A percentile compares a stretch with the other conserved stretches of the same genome.
phyloP scores from a whole-genome alignment of 2,329 filamentous ascomycete species.

The Ascocoryne sarcoides region DNA sequence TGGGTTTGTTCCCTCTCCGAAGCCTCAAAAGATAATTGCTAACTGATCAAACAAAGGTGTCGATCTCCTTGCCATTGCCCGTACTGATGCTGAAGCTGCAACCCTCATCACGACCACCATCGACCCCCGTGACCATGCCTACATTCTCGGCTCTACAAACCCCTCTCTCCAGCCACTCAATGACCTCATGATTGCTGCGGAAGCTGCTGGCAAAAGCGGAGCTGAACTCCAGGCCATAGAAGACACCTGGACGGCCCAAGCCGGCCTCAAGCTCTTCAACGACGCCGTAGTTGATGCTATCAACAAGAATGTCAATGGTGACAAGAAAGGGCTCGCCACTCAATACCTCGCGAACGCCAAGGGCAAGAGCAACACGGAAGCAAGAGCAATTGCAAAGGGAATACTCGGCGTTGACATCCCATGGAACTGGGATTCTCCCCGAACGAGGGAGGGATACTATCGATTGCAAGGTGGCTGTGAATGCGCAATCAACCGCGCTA shows the following conservation, averaged over 20 bases:
- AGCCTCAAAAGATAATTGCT: background rate
- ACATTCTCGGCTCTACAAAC: conserved; percentile 87
- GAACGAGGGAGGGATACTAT: conserved; percentile 94
- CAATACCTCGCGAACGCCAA: conserved; percentile 60
- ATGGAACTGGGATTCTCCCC: conserved; percentile 93
- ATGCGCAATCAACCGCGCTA: conserved; percentile 81
- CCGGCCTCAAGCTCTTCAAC: conserved; percentile 78
- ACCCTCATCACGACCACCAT: conserved; percentile 96
- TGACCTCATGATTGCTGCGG: conserved; percentile 84
- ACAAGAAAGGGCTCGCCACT: conserved; percentile 60
- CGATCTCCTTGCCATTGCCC: conserved; percentile 83
- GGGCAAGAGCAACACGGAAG: conserved; percentile 80
- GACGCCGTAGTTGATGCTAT: conserved; percentile 82
- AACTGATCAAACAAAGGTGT: conserved; percentile 41
- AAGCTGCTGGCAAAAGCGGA: conserved; percentile 72
- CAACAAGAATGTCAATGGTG: conserved; percentile 53
- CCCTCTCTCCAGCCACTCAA: conserved; percentile 72
- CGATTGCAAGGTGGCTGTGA: conserved; percentile 84
- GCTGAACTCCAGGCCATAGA: conserved; percentile 81
- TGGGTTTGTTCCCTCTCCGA: conserved; percentile 49
- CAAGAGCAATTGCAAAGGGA: conserved; percentile 67
- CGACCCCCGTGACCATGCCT: conserved; percentile 88
- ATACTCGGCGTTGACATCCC: conserved; percentile 72
- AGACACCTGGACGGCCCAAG: conserved; percentile 74
- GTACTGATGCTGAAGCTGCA: conserved; percentile 94